Evolutionary conservation across 1,284 basidiomycete genomes (phyloP), one percentile per base, ranked within the genome.

Genomic region (Cutaneotrichosporon spelunceum): DNA sequence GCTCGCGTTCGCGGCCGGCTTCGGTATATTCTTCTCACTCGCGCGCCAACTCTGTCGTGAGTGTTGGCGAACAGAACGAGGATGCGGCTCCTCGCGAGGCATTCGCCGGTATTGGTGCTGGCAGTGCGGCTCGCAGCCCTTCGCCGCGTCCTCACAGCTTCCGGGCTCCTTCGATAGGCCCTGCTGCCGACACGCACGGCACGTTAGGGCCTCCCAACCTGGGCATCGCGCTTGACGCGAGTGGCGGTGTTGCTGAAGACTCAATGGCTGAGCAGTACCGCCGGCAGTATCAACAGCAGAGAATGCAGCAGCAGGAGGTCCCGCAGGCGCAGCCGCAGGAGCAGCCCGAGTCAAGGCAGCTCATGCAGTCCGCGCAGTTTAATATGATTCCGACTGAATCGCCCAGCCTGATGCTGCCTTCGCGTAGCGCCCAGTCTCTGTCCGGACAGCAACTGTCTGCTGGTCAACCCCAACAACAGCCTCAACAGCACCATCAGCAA

Each of bases 151-250:
- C 82, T 23, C 61, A 66, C 34, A 64, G 69, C 19, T 72, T 72
- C 66, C 57, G 72, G 5, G 68, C 72, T 1, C 70, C 75, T 4
- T 67, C 67, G 36, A 74, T 74, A 1, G 75, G 72, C 47, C 82
- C 68, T 0, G 53, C 53, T 9, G 50, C 66, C n/a, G 64, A 68
- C 24, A 26, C 34, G 23, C 52, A 60, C 26, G 65, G 70, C 54
- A 56, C 72, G 61, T 54, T 78, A 61, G 67, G 79, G 60, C 61
- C 79, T 58, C 66, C 74, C 55, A 81, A 81, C 34, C 64, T 90
- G 30, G 91, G 91, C 1, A 93, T 94, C 66, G 82, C 85, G 11
- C 81, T 93, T 19, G 90, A 91, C 71, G 86, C 87, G 2, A 84
- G 80, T 58, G 91, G 91, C 9, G 84, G 86, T 16, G 90, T 93